These are phyloP conservation scores for Corchorus olitorius DNA, from an alignment of 345 rosid genomes.

Conservation along the genomic window DNA sequence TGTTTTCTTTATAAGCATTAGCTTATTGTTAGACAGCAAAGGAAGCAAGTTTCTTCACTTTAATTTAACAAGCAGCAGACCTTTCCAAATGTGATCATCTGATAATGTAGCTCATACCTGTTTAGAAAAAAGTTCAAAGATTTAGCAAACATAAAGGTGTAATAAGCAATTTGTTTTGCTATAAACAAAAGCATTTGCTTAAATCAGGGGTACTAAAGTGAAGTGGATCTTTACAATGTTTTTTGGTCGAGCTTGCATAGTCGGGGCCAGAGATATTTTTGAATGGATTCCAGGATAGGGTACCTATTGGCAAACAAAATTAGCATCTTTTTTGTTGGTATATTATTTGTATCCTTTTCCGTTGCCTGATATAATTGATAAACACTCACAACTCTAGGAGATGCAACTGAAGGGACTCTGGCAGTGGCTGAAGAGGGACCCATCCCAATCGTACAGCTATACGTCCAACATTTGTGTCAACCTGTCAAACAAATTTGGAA, in stretches of 20 bases:
- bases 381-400: conserved; percentile 83
- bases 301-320: conserved; percentile 51
- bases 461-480: conserved; percentile 98
- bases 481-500: conserved; percentile 47
- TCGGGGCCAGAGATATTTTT: conserved; percentile 96
- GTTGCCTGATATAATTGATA: conserved; percentile 10
- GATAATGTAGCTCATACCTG: conserved; percentile 98
- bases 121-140: conserved; percentile 24
- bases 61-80: conserved; percentile 32
- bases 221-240: conserved; percentile 64
- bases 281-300: conserved; percentile 90
- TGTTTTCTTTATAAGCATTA: conserved; percentile 25
- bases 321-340: conserved; percentile 14
- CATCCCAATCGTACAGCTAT: conserved; percentile 98
- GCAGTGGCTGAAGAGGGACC: conserved; percentile 98
- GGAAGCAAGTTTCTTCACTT: conserved; percentile 7
- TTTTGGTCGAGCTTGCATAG: conserved; percentile 92
- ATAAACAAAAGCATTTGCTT: conserved; percentile 13
- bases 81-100: conserved; percentile 99
- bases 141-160: conserved; percentile 24
- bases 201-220: conserved; percentile 5
- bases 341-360: conserved; percentile 12
- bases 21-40: conserved; percentile 16
- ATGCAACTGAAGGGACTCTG: conserved; percentile 97
- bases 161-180: conserved; percentile 18